phyloP scores from a whole-genome alignment of 345 rosid species.

The Aquilaria yunnanensis region DNA sequence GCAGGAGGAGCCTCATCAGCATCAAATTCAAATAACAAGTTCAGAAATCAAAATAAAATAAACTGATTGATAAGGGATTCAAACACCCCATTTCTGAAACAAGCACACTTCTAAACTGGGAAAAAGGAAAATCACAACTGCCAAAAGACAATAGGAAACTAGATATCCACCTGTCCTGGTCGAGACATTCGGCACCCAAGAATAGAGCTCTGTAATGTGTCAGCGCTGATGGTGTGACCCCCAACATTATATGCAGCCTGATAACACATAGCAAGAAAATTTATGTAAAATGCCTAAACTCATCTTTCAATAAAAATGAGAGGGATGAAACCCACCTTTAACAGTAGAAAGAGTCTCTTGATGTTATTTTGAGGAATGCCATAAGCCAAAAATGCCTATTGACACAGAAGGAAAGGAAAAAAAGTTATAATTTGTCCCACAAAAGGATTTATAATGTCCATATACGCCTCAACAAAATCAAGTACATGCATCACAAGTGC shows the following conservation, averaged over 20 bases:
- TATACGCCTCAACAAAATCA: neutral
- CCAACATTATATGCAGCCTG: conserved; percentile 98
- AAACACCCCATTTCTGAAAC: too few species aligned
- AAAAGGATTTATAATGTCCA: neutral
- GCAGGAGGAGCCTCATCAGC: conserved; percentile 19
- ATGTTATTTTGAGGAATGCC: conserved; percentile 91
- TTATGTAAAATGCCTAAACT: neutral
- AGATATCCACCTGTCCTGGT: conserved; percentile 77
- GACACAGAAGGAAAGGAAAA: neutral
- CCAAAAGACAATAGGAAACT: conserved; percentile 6
- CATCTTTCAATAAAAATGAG: neutral
- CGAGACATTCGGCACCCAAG: conserved; percentile 88
- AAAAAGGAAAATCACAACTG: neutral
- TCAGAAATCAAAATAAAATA: neutral
- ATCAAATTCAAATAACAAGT: conserved; percentile 1
- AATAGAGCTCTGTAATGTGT: conserved; percentile 65
- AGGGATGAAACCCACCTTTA: conserved; percentile 45
- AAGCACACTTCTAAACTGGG: too few species aligned
- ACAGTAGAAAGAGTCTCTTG: conserved; percentile 69
- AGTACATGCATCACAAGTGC: conserved; percentile 96
- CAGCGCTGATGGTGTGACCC: conserved; percentile 85
- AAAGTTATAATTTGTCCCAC: conserved; percentile 5
- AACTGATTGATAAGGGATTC: neutral
- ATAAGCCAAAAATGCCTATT: conserved; percentile 79
- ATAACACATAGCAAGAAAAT: conserved; percentile 1